Conservation (phyloP, 2,329 filamentous ascomycete genomes). For the Talaromyces sp. region DNA sequence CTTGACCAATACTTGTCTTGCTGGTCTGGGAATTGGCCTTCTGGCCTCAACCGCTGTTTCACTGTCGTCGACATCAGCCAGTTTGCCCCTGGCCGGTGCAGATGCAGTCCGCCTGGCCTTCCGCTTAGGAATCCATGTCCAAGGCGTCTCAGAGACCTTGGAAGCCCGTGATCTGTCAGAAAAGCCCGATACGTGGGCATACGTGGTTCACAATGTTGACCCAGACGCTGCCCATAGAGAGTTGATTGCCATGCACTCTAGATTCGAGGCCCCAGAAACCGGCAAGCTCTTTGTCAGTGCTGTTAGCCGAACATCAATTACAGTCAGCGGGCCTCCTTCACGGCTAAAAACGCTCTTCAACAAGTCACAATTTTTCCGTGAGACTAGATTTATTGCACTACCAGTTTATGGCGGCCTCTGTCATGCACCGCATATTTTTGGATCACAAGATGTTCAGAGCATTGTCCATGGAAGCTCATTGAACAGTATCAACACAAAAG, state of each 20-base stretch:
- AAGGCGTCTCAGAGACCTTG: slow-evolving; percentile 37
- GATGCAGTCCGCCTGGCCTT: slow-evolving; percentile 43
- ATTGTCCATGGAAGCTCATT: slow-evolving; percentile 10
- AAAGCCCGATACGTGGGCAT: slow-evolving; percentile 21
- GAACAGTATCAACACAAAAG: not conserved
- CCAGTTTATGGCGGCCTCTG: slow-evolving; percentile 26
- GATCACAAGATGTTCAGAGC: slow-evolving; percentile 10
- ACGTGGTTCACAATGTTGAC: slow-evolving; percentile 18
- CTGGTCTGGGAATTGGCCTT: slow-evolving; percentile 45
- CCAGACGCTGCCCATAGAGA: slow-evolving; percentile 19
- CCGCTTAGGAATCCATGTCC: slow-evolving; percentile 42
- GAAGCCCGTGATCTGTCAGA: slow-evolving; percentile 23
- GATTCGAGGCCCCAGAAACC: not conserved
- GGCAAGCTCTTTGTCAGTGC: slow-evolving; percentile 22
- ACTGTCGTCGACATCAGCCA: slow-evolving; percentile 32
- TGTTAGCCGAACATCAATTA: slow-evolving; percentile 16
- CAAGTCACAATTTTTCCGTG: slow-evolving; percentile 17
- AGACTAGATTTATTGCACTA: slow-evolving; percentile 16
- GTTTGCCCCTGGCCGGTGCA: slow-evolving; percentile 37
- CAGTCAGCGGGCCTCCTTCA: slow-evolving; percentile 23
- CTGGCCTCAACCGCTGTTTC: slow-evolving; percentile 40
- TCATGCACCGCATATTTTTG: slow-evolving; percentile 46
- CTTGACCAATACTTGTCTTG: slow-evolving; percentile 20
- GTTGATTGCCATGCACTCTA: slow-evolving; percentile 14
- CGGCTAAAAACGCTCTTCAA: slow-evolving; percentile 19